phyloP scores from a whole-genome alignment of 1,284 basidiomycete species.

The Serendipita sp. region DNA sequence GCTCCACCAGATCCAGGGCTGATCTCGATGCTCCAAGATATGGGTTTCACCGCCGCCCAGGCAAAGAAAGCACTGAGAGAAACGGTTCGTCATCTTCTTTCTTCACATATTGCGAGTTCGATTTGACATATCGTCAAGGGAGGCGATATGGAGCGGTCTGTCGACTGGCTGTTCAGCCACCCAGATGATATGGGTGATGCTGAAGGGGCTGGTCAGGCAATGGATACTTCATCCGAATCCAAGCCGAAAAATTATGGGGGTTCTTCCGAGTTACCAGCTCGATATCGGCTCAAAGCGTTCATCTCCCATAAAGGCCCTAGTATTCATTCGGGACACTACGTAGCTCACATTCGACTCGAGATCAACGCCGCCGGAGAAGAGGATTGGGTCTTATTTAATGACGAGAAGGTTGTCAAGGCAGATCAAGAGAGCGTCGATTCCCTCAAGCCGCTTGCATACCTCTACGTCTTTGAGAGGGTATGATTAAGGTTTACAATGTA shows the following conservation, averaged over 20 bases:
- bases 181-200: slow-evolving; percentile 76
- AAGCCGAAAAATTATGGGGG: slow-evolving; percentile 25
- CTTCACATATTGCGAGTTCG: background rate
- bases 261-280: slow-evolving; percentile 52
- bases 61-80: slow-evolving; percentile 79
- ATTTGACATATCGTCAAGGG: slow-evolving; percentile 28
- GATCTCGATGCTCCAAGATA: slow-evolving; percentile 65
- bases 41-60: slow-evolving; percentile 83
- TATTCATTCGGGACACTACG: slow-evolving; percentile 90
- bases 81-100: slow-evolving; percentile 38
- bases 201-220: slow-evolving; percentile 18
- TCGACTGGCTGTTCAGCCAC: slow-evolving; percentile 96
- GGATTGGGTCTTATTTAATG: slow-evolving; percentile 82
- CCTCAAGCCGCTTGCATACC: slow-evolving; percentile 70
- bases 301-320: slow-evolving; percentile 95
- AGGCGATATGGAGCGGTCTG: slow-evolving; percentile 68
- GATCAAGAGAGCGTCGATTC: slow-evolving; percentile 58
- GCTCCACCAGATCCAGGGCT: slow-evolving; percentile 50
- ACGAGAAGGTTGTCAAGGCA: slow-evolving; percentile 87
- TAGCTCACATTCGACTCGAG: slow-evolving; percentile 54
- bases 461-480: slow-evolving; percentile 73
- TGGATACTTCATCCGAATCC: slow-evolving; percentile 17
- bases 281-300: slow-evolving; percentile 78
- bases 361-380: slow-evolving; percentile 27
- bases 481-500: slow-evolving; percentile 14